Percentiles rank a stretch among this genome's conserved stretches.
Evolutionary conservation across 2,329 filamentous ascomycete genomes (phyloP).

Genomic region (Hypoxylon sp.): DNA sequence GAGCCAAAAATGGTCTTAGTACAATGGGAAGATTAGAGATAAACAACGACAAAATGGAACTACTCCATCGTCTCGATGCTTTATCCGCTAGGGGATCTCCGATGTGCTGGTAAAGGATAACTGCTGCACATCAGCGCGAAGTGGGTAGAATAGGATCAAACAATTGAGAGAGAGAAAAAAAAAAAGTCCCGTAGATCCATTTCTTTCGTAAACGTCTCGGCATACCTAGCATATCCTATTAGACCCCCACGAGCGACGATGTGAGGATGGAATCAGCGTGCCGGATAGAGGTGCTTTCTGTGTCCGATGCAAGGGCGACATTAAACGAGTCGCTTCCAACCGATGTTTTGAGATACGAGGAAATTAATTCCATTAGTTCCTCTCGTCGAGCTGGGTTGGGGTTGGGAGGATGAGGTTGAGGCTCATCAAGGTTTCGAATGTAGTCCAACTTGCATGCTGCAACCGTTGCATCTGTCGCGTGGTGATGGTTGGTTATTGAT

Average conservation of each 20-base stretch:
- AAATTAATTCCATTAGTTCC: constrained; percentile 12
- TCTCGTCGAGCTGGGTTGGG: constrained; percentile 25
- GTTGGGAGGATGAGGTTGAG: constrained; percentile 26
- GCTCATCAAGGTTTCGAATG: constrained; percentile 28
- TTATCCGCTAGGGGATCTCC: background rate
- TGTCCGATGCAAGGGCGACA: background rate
- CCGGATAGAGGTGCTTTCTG: background rate
- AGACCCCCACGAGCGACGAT: constrained; percentile 6
- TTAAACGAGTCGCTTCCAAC: background rate
- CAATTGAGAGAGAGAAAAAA: too few relatives aligned
- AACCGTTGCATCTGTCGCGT: constrained; percentile 11
- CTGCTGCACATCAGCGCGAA: background rate
- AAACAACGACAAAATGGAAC: constrained; percentile 12
- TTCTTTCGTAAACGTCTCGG: constrained; percentile 8
- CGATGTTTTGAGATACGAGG: constrained; percentile 13
- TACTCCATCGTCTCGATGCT: constrained; percentile 1
- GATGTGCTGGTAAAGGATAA: background rate
- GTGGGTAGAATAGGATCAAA: constrained; percentile 3
- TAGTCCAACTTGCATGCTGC: constrained; percentile 16
- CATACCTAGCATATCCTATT: background rate
- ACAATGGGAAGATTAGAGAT: background rate
- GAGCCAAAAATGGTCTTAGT: background rate
- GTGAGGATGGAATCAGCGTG: constrained; percentile 18
- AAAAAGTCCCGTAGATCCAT: constrained; percentile 3
- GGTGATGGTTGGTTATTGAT: constrained; percentile 12